A percentile compares a stretch with the other conserved stretches of the same genome.
phyloP scores from a whole-genome alignment of 2,329 filamentous ascomycete genomes.

The Tolypocladium amazonense region DNA sequence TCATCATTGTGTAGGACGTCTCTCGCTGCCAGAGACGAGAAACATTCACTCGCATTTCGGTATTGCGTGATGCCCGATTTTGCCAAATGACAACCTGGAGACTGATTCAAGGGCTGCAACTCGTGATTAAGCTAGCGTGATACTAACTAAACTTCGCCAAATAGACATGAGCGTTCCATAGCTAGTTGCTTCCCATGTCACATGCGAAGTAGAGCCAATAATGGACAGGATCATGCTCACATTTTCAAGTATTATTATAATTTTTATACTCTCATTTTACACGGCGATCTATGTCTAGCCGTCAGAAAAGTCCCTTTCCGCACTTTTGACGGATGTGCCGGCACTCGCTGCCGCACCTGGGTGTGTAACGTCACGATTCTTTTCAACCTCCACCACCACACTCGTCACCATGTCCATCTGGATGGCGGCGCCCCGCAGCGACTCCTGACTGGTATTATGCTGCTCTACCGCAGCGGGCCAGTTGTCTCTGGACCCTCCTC shows the following conservation, averaged over 20 bases:
- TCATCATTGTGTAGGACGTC: not conserved
- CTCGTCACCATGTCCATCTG: slow-evolving; percentile 33
- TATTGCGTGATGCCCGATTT: not conserved
- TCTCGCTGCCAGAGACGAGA: not conserved
- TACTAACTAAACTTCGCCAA: too few species aligned
- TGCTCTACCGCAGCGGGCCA: slow-evolving; percentile 1
- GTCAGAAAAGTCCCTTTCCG: slow-evolving; percentile 12
- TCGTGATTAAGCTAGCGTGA: not conserved
- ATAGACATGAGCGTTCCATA: too few species aligned
- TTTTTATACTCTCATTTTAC: not conserved
- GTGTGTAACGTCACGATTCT: slow-evolving; percentile 15
- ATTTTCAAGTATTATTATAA: not conserved
- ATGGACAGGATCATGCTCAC: not conserved
- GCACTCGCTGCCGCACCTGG: slow-evolving; percentile 11
- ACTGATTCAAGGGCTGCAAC: not conserved
- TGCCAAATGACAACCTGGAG: not conserved
- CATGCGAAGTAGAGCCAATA: not conserved
- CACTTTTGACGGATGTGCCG: slow-evolving; percentile 15
- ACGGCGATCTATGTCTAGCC: not conserved
- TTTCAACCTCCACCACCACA: slow-evolving; percentile 27
- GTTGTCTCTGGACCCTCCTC: slow-evolving; percentile 3
- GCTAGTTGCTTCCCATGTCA: not conserved
- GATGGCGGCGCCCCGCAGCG: slow-evolving; percentile 25
- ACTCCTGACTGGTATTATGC: slow-evolving; percentile 18
- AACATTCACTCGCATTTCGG: too few species aligned